Conservation (phyloP, 192 early-diverging fungal species). For the Backusella tuberculispora region DNA sequence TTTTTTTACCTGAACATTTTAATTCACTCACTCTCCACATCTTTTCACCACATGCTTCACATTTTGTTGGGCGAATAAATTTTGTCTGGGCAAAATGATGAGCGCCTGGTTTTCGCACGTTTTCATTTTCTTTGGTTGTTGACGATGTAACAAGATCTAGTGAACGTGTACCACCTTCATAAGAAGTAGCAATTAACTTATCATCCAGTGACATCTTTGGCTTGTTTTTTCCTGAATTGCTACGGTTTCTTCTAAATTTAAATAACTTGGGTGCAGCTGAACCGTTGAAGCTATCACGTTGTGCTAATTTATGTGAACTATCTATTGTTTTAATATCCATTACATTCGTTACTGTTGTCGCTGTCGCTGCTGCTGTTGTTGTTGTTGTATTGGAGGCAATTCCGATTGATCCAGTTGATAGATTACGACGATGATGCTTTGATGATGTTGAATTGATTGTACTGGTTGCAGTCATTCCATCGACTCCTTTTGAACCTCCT, state of each 20-base stretch:
- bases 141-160: not conserved
- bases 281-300: slow-evolving; percentile 45
- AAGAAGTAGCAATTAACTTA: slow-evolving; percentile 41
- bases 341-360: not conserved
- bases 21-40: slow-evolving; percentile 53
- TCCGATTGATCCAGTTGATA: slow-evolving; percentile 11
- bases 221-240: slow-evolving; percentile 41
- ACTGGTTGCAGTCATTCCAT: not conserved
- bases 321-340: not conserved
- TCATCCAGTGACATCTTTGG: slow-evolving; percentile 20
- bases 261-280: slow-evolving; percentile 51
- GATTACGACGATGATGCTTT: slow-evolving; percentile 11
- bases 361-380: too few species aligned
- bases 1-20: slow-evolving; percentile 50
- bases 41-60: slow-evolving; percentile 57
- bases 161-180: not conserved
- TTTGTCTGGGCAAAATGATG: slow-evolving; percentile 38
- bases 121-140: slow-evolving; percentile 2
- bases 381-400: not conserved
- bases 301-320: slow-evolving; percentile 30
- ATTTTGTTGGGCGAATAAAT: slow-evolving; percentile 47
- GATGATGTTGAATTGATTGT: not conserved
- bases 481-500: not conserved
- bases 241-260: slow-evolving; percentile 58
- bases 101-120: slow-evolving; percentile 5